Base-by-base conservation (phyloP, 2,329 filamentous ascomycete species). In the Metarhizium sp. region DNA sequence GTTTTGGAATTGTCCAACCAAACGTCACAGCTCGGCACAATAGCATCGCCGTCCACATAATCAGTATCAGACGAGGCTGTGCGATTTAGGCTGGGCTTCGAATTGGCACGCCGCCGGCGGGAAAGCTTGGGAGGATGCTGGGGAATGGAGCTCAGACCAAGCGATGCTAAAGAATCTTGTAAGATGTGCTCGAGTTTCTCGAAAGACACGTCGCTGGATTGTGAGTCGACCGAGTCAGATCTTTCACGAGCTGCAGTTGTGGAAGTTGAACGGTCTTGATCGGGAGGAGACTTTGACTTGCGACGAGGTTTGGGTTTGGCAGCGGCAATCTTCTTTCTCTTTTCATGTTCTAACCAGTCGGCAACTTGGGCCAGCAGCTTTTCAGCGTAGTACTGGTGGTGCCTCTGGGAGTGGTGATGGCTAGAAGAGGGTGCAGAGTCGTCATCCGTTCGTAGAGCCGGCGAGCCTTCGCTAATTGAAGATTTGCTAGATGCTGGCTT, bases 1-100 rank as follows among this genome's bases (percentile, higher is more conserved):
- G 92, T 95, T 71, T 92, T 94, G 5, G 89, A 88, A 66, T 96
- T 96, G 71, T 97, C 92, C 20, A 97, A 78, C 49, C 86, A 76
- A 7, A 84, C 90, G 68, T 96, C 90, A 61, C 92, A 95, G 60
- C 82, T 84, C 1, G 92, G 92, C 1, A 95, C 90, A n/a, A 88
- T 71, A 18, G 84, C 78, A 59, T 96, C 90, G n/a, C 83, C 83
- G 59, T 96, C 92, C 16, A 82, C 74, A 61, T 86, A 88, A 57
- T 97, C 92, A 0, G 91, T 95, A 62, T 96, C 92, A 0, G 90
- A 94, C 4, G 88, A 90, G 4, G 77, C 78, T 1, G 75, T 72
- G 14, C 74, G 76, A 62, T 68, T 76, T 63, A 73, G 72, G 20
- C 69, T 71, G 16, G 65, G 49, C 59, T 71, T 57, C 50, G 69